Conservation (phyloP, 1,284 basidiomycete genomes). For the Melanopsichium pennsylvanicum region DNA sequence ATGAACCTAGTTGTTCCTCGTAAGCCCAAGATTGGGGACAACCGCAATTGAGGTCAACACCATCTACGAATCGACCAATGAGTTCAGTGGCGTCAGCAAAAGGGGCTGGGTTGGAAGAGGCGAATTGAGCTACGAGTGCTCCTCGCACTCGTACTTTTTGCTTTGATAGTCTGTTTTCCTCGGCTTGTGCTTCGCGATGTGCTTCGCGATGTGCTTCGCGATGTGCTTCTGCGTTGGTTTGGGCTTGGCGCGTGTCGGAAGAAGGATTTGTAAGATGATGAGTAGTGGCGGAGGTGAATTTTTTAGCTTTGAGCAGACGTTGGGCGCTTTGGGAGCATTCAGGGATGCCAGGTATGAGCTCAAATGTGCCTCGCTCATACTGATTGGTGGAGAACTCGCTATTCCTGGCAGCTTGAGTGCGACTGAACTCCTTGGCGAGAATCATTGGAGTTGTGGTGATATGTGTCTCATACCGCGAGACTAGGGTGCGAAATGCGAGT, state of each 20-base stretch:
- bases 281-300: no score
- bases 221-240: slow-evolving; percentile 3
- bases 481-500: slow-evolving; percentile 71
- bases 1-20: slow-evolving; percentile 71
- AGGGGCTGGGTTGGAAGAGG: slow-evolving; percentile 69
- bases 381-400: slow-evolving; percentile 70
- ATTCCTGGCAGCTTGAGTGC: slow-evolving; percentile 70
- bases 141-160: slow-evolving; percentile 67
- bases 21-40: slow-evolving; percentile 63
- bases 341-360: slow-evolving; percentile 60
- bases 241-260: neutral
- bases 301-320: slow-evolving; percentile 1
- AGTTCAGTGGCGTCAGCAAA: slow-evolving; percentile 72
- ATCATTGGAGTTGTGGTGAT: slow-evolving; percentile 74
- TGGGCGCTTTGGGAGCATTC: slow-evolving; percentile 38
- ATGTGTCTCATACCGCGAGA: slow-evolving; percentile 71
- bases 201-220: slow-evolving; percentile 21
- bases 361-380: slow-evolving; percentile 70
- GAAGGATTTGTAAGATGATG: neutral
- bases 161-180: slow-evolving; percentile 1
- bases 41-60: slow-evolving; percentile 72
- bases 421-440: slow-evolving; percentile 70
- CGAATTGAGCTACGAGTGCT: slow-evolving; percentile 71
- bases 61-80: slow-evolving; percentile 70
- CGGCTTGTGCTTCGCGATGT: slow-evolving; percentile 13